Conservation (phyloP, 163 green algal genomes). For the Coccomyxa subellipsoidea region DNA sequence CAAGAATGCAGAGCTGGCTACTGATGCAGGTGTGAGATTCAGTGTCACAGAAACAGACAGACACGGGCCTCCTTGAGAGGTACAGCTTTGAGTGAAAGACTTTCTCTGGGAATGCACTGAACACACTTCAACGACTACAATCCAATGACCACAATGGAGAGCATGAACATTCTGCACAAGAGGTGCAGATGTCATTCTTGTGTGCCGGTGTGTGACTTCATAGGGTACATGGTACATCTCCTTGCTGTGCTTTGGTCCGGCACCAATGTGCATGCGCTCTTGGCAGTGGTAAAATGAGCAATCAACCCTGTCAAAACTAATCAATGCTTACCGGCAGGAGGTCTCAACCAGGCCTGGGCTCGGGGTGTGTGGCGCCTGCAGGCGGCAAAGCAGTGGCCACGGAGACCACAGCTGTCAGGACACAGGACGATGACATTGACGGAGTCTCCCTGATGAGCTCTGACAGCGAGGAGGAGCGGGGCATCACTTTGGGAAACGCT, state of each 20-base stretch:
- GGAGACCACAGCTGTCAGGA: not conserved
- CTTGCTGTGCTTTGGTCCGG: no score
- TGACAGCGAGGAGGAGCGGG: conserved; percentile 3
- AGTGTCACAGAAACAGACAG: not conserved
- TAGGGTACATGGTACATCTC: no score
- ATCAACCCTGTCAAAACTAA: not conserved
- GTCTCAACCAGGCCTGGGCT: not conserved
- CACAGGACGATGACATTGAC: not conserved
- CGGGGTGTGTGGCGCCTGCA: not conserved
- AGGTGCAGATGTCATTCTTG: no score
- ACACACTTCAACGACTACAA: no score
- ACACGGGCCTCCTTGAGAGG: not conserved
- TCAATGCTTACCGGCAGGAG: not conserved
- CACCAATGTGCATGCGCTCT: no score
- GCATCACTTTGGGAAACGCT: conserved; percentile 3
- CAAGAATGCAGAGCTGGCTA: not conserved
- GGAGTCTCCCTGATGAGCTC: not conserved
- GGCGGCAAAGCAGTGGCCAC: not conserved
- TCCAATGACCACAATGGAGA: no score
- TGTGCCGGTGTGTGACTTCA: no score
- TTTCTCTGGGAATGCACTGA: no score
- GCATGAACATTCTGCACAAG: no score
- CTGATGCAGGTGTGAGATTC: not conserved
- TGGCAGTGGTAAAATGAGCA: no score
- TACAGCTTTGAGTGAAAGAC: not conserved